phyloP scores from a whole-genome alignment of 768 basidiomycete species.

The Cystobasidium onofrii region DNA sequence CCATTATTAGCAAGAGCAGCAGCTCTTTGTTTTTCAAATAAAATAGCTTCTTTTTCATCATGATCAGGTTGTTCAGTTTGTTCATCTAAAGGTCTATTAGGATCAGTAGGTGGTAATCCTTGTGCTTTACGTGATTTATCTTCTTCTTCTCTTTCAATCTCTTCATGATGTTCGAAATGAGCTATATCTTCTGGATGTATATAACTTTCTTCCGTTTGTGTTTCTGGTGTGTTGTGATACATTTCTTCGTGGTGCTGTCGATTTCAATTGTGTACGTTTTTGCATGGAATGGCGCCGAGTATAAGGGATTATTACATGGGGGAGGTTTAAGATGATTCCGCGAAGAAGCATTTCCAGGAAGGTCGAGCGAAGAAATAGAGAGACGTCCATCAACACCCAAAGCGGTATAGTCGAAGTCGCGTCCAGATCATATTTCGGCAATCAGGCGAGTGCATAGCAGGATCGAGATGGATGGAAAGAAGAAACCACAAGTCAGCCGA shows the following conservation, averaged over 20 bases:
- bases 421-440: too few species aligned
- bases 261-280: too few species aligned
- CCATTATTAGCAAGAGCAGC: background rate
- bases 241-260: constrained; percentile 84
- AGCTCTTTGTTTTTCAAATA: constrained; percentile 5
- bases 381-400: too few species aligned
- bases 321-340: too few species aligned
- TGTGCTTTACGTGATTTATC: constrained; percentile 75
- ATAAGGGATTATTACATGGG: too few species aligned
- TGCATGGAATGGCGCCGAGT: too few species aligned
- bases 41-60: constrained; percentile 27
- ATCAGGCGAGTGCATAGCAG: too few species aligned
- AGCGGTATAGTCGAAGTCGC: too few species aligned
- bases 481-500: constrained; percentile 12
- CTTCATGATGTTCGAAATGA: constrained; percentile 81
- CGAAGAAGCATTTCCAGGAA: too few species aligned
- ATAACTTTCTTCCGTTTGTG: constrained; percentile 91
- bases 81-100: constrained; percentile 32
- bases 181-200: constrained; percentile 75
- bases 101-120: constrained; percentile 49
- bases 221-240: constrained; percentile 92
- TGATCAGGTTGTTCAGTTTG: constrained; percentile 34
- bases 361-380: background rate
- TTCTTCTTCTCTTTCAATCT: constrained; percentile 74
- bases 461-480: background rate